These are phyloP conservation scores for Acmispon strigosus DNA, from an alignment of 306 rosid genomes.

Conservation along the genomic window DNA sequence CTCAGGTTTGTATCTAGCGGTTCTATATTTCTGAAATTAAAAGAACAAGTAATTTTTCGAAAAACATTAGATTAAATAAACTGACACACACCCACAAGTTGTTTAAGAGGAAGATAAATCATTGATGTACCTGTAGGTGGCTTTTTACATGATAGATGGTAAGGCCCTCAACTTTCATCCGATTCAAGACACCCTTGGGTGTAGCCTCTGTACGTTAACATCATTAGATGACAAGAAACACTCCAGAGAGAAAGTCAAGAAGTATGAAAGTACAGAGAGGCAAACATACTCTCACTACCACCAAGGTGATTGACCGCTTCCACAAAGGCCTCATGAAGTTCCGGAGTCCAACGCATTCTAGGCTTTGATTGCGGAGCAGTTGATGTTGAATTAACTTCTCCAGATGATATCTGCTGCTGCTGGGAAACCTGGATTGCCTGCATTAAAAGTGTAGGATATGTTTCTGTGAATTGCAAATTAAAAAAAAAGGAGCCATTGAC, in stretches of 20 bases:
- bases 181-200: conserved; percentile 84
- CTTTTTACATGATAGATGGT: conserved; percentile 97
- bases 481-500: conserved; percentile 5
- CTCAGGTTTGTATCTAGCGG: conserved; percentile 92
- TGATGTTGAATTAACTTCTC: conserved; percentile 41
- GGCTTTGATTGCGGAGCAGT: conserved; percentile 52
- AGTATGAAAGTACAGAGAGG: conserved; percentile 7
- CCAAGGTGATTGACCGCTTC: conserved; percentile 89
- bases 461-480: conserved; percentile 21
- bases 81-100: background rate
- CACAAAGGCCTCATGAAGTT: conserved; percentile 92
- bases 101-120: conserved; percentile 11
- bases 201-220: conserved; percentile 72
- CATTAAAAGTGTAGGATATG: conserved; percentile 30
- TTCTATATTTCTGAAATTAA: conserved; percentile 80
- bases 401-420: conserved; percentile 32
- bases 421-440: conserved; percentile 39
- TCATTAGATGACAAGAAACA: conserved; percentile 7
- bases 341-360: conserved; percentile 98
- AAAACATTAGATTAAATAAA: background rate
- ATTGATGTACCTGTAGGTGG: conserved; percentile 73
- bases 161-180: conserved; percentile 81
- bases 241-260: background rate
- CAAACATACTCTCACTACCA: conserved; percentile 74
- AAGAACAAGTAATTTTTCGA: background rate